Evolutionary conservation across 306 rosid species (phyloP), one percentile per base, ranked within the genome.

Genomic region (Trichosanthes truncata): DNA sequence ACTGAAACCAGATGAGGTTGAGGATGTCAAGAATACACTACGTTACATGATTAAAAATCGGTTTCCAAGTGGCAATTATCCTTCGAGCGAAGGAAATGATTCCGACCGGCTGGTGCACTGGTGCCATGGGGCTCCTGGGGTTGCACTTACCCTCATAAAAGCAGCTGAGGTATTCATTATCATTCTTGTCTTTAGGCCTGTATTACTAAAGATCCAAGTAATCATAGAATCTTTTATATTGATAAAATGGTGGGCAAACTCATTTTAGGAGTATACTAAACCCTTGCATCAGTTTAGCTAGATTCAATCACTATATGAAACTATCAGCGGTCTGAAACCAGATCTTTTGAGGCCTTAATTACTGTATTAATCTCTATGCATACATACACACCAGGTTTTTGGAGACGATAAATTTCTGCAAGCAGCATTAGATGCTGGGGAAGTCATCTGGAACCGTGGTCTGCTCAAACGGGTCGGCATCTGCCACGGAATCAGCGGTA

Each of bases 71-170:
- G 91, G 93, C 20, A 94, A 94, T 83, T 94, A 86, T 86, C 93
- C 85, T 67, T 94, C 98, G 41, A 92, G 98, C 53, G 93, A 90
- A 88, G 98, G 89, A 87, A 90, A 79, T 40, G 91, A 89, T 81
- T 87, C 89, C 9, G 97, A 94, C 76, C 87, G 86, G 36, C 92
- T 89, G 69, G 97, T 90, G 81, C 97, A 94, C 74, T 94, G 98
- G 97, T 94, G 97, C 86, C 97, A 94, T 81, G 97, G 97, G 81
- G 94, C 97, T 79, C 89, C 96, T 52, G 98, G 98, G 68, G 83
- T 94, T 79, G 79, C 93, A 74, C 97, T 94, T 60, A 86, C 92
- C 14, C 97, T 92, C 73, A 87, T 81, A 21, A 92, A 84, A 79
- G 97, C 93, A 57, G 93, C 91, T 69, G 90, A 92, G 98, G 94